Base-by-base conservation (phyloP, 495 filamentous ascomycete species). In the Physcia stellaris region DNA sequence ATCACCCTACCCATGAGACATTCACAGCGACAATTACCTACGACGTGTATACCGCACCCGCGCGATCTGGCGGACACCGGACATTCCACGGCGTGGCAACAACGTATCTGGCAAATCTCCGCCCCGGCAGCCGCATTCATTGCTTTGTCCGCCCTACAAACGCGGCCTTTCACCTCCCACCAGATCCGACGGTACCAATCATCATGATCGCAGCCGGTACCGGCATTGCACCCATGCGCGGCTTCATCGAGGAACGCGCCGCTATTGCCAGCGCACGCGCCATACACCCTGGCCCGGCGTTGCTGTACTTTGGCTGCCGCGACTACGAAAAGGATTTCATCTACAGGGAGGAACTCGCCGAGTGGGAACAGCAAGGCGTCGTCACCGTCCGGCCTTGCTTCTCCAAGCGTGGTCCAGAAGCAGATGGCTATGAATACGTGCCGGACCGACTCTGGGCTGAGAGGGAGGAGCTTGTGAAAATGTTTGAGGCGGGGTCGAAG, bases 171-270 rank as follows among this genome's bases (percentile, higher is more conserved):
- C 77, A 78, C 39, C 69, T 80, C 0, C 80, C 80, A 0, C 40
- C 53, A 4, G 71, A 77, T 46, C 54, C 70, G 2, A 68, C 60
- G 27, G 76, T 70, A 0, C 82, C 82, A 0, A 59, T 85, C 44
- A 73, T 83, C 42, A 75, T 77, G 67, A 60, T 80, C 24, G 71
- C 62, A 54, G 37, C 62, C 36, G 77, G 54, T 21, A 76, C 33
- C 48, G 71, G 79, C 0, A 52, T 84, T 7, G 78, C 78, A 0
- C 79, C 79, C 0, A 82, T 84, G 66, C 66, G 76, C 0, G 78
- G 75, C 4, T 83, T 84, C 50, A 43, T 80, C 9, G 71, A 83
- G 53, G 77, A 85, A 42, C 73, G 79, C 7, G 73, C 70, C 0
- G 66, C 66, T 48, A 60, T 75, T 17, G 61, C 57, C 12, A 66